A percentile compares a stretch with the other conserved stretches of the same genome.
These are phyloP conservation scores for Cryptococcus sp. DNA, from an alignment of 1,284 basidiomycete species.

Conservation along the genomic window DNA sequence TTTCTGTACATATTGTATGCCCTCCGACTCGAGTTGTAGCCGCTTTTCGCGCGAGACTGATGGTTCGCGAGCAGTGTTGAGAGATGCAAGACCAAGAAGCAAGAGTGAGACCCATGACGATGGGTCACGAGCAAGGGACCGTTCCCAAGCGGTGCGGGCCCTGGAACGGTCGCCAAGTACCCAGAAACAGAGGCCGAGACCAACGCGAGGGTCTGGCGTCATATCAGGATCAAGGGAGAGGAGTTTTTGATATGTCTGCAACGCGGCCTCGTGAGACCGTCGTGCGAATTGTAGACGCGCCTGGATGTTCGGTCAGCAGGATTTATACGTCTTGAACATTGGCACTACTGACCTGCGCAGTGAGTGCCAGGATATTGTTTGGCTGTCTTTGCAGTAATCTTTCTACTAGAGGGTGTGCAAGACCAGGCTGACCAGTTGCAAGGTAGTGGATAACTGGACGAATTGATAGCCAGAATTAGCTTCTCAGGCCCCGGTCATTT, in stretches of 20 bases:
- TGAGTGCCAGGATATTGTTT: constrained; percentile 64
- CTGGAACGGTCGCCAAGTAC: constrained; percentile 74
- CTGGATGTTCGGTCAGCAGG: constrained; percentile 51
- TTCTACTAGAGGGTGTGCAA: constrained; percentile 77
- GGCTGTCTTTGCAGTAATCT: constrained; percentile 75
- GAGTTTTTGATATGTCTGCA: constrained; percentile 81
- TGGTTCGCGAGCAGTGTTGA: constrained; percentile 76
- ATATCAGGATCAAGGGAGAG: constrained; percentile 73
- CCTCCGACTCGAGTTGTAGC: constrained; percentile 34
- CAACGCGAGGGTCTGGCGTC: constrained; percentile 85
- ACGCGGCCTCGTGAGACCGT: constrained; percentile 72
- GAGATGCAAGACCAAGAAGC: constrained; percentile 76
- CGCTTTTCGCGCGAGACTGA: constrained; percentile 52
- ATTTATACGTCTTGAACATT: background rate
- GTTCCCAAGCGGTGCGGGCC: constrained; percentile 83
- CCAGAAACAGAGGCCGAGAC: constrained; percentile 90
- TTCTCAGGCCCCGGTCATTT: background rate
- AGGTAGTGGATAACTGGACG: constrained; percentile 72
- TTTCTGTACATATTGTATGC: constrained; percentile 37
- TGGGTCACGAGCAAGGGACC: constrained; percentile 66
- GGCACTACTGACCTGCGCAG: constrained; percentile 25
- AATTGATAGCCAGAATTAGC: background rate
- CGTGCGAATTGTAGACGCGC: constrained; percentile 80
- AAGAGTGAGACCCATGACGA: constrained; percentile 72
- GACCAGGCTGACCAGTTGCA: constrained; percentile 74